phyloP scores from a whole-genome alignment of 1,139 yeast species.

The Debaryomycetaceae sp. region DNA sequence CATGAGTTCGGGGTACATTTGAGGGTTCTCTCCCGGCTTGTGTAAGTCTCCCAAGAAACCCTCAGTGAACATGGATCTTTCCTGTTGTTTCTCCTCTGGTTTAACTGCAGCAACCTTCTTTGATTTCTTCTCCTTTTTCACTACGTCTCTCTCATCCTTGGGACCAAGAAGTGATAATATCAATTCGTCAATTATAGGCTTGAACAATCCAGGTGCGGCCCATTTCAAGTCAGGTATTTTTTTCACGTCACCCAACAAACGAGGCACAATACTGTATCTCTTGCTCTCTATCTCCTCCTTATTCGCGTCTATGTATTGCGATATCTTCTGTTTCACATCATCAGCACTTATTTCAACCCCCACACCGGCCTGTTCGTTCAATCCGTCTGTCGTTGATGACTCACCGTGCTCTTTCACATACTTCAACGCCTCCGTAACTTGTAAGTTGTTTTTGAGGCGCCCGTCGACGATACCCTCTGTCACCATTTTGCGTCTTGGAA shows the following conservation, averaged over 20 bases:
- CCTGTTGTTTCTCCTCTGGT: conserved; percentile 25
- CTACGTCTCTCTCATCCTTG: conserved; percentile 89
- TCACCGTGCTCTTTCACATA: conserved; percentile 54
- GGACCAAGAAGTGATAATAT: conserved; percentile 77
- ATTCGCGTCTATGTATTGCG: conserved; percentile 55
- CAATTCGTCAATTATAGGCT: conserved; percentile 79
- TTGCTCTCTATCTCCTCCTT: conserved; percentile 58
- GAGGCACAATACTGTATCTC: conserved; percentile 76
- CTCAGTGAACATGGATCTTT: conserved; percentile 86
- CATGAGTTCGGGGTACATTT: conserved; percentile 81
- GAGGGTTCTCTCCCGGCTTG: conserved; percentile 93
- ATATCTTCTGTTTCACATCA: conserved; percentile 58
- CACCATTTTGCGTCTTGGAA: conserved; percentile 46
- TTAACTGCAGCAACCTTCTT: conserved; percentile 17
- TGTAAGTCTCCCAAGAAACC: conserved; percentile 96
- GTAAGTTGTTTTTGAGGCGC: conserved; percentile 62
- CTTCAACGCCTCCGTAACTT: conserved; percentile 77
- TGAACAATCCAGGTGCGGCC: conserved; percentile 86
- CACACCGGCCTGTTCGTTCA: conserved; percentile 72
- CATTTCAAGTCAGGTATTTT: conserved; percentile 73
- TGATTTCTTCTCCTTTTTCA: conserved; percentile 73
- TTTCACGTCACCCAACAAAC: conserved; percentile 73
- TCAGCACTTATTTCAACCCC: conserved; percentile 70
- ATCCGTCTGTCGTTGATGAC: conserved; percentile 35
- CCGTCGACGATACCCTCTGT: conserved; percentile 62